Base-by-base conservation (phyloP, 768 basidiomycete species). In the Lactarius evosmus region DNA sequence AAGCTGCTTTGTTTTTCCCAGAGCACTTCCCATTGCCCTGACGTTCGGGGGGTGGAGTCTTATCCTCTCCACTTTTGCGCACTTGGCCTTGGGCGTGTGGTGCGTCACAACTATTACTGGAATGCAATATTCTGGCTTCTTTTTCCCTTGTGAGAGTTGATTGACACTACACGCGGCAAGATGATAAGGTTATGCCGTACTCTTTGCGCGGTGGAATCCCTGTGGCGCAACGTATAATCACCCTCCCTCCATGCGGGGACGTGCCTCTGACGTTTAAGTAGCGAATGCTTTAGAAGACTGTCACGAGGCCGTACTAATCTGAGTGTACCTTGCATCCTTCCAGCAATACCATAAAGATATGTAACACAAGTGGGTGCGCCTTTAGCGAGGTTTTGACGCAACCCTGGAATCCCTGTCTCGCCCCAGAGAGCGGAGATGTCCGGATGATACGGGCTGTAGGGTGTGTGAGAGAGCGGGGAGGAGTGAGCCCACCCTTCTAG, bases 191-290 rank as follows among this genome's bases (percentile, higher is more conserved):
- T 2, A 49, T 33, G 63, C 58, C 58, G 62, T 40, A 30, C 49
- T 33, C 12, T 50, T 32, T 27, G n/a, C 29, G 53, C 53, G 34
- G 49, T 50, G 44, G 14, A 22, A 30, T 27, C n/a, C 41, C 55
- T 49, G 56, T 58, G 56, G 62, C 62, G 63, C 27, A 32, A 19
- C 12, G 12, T 41, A 30, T 44, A n/a, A 36, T 33, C 19, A 54
- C 51, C 16, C 41, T 14, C 29, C n/a, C 44, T 40, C 44, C 58
- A 44, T 11, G 41, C 52, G 38, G 14, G 29, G 32, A 34, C 57
- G 40, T 55, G 49, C 58, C 36, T 33, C 38, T 22, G 49, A 65
- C 46, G 44, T 50, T 33, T 49, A 51, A 51, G 36, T 50, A 11
- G 38, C 54, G 34, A 54, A 60, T 7, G 30, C 17, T 49, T 56